Evolutionary conservation across 768 basidiomycete species (phyloP), one percentile per base, ranked within the genome.

Genomic region (Russula griseocarnosa): DNA sequence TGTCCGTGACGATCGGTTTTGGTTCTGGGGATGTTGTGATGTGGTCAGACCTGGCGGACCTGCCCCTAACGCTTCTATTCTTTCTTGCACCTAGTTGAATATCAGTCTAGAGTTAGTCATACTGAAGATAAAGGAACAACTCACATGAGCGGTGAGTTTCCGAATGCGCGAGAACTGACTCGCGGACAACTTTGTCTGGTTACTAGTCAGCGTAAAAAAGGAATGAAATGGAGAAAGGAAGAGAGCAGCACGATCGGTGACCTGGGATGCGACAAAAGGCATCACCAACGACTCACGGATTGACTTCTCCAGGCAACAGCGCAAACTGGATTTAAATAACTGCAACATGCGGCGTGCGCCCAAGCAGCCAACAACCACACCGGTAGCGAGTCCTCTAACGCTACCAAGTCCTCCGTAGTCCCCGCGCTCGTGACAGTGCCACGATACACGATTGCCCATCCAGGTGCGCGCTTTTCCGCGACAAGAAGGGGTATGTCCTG

Each of bases 141-240:
- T 62, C 73, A 94, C 92, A 78, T 97, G 96, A 55, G 79, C 70
- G 0, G 86, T 80, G 22, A 98, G 83, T 75, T 98, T 99, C 51
- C 87, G 82, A 20, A 96, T 84, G 38, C 97, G 83, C 52, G 98
- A 78, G 69, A 87, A 88, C 28, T 90, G 84, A 70, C 86, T 93
- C 0, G 96, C 94, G 1, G 94, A 96, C 22, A 99, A 77, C 68
- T 94, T 92, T 0, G 90, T 86, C 70, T 94, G 89, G 18, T 86
- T 77, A 2, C 85, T 90, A n/a, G 14, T 65, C 16, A 54, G 55
- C 49, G 16, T 10, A 6, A n/a, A 44, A 22, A 24, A 4, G 5
- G 30, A 30, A 30, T 3, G 7, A 6, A 30, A 30, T 6, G 30
- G 30, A 42, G 28, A 18, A 26, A 7, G 11, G 5, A 20, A 11